Base-by-base conservation (phyloP, 345 rosid genomes). In the Salix viminalis region DNA sequence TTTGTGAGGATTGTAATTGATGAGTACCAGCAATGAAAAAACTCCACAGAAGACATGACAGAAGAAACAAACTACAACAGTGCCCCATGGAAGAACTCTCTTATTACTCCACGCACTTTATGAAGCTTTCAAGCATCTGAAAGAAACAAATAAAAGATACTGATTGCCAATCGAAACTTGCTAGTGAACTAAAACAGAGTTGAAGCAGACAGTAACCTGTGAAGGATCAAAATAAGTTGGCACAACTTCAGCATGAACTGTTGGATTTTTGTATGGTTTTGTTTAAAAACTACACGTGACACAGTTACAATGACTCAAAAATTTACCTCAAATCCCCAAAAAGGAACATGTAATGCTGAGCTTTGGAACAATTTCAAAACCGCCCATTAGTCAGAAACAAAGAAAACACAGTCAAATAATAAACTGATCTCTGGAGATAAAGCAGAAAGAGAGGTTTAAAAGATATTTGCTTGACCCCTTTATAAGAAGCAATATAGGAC, bases 1-100 rank as follows among this genome's bases (percentile, higher is more conserved):
- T 86, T 70, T 91, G 90, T 67, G 97, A 91, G 65, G 90, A 89
- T 82, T 91, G 97, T 14, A 91, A 78, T 72, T 91, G 94, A 78
- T 85, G 83, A 37, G 86, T 88, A 73, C 81, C 82, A 70, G 76
- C 30, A 75, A 77, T 75, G 28, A 84, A 77, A 82, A 80, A 85
- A 83, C 85, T 84, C 90, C 92, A 90, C 71, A 80, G 21, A 42
- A 89, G 75, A 78, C 79, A 85, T 73, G 76, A 75, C 75, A 88
- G 75, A 69, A 83, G 62, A 60, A 86, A 67, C 79, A 79, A 83
- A 76, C 76, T 76, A 65, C 62, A 77, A 65, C 62, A 77, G 28
- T 78, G 61, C 79, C 82, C 88, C 93, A 87, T 91, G 65, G 67
- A 78, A 14, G 72, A 44, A n/a, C 70, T 73, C 37, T 54, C 60